These are phyloP conservation scores for Miscanthus lutarioriparius DNA, from an alignment of 176 grass and related monocot species.

Conservation along the genomic window DNA sequence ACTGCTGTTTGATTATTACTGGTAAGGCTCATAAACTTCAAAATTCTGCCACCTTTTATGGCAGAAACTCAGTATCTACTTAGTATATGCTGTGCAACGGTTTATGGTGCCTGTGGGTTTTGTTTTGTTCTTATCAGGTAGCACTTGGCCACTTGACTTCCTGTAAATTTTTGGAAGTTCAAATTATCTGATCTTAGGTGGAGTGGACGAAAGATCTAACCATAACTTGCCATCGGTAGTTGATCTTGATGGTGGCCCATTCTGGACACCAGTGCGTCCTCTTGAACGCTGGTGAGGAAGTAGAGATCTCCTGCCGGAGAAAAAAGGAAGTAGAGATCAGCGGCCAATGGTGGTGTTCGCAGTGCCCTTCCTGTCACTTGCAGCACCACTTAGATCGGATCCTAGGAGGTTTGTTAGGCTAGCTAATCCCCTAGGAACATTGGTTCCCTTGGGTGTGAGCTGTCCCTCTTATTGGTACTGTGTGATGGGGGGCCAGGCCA, in stretches of 20 bases:
- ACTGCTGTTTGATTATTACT: constrained; percentile 19
- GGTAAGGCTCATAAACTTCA: constrained; percentile 28
- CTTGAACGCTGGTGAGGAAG: not conserved
- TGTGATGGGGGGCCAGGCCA: not conserved
- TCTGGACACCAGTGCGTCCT: not conserved
- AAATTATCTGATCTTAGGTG: not conserved
- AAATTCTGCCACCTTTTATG: not conserved
- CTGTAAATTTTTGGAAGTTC: not conserved
- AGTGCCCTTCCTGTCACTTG: not conserved
- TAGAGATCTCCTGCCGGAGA: not conserved
- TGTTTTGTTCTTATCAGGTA: not conserved
- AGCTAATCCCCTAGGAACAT: not conserved
- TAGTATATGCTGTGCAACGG: not conserved
- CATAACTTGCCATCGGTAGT: not conserved
- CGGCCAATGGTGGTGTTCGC: not conserved
- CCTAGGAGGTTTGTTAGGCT: not conserved
- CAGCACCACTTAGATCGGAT: not conserved
- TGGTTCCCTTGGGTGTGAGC: not conserved
- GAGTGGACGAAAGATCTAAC: not conserved
- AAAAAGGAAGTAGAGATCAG: not conserved
- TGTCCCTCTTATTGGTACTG: not conserved
- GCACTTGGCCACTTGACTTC: not conserved
- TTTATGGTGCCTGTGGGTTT: not conserved
- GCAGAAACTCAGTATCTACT: not conserved
- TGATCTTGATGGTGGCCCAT: not conserved